A percentile compares a stretch with the other conserved stretches of the same genome.
Conservation (phyloP, 2,329 filamentous ascomycete species). For the Arthrobotrys megalospora region DNA sequence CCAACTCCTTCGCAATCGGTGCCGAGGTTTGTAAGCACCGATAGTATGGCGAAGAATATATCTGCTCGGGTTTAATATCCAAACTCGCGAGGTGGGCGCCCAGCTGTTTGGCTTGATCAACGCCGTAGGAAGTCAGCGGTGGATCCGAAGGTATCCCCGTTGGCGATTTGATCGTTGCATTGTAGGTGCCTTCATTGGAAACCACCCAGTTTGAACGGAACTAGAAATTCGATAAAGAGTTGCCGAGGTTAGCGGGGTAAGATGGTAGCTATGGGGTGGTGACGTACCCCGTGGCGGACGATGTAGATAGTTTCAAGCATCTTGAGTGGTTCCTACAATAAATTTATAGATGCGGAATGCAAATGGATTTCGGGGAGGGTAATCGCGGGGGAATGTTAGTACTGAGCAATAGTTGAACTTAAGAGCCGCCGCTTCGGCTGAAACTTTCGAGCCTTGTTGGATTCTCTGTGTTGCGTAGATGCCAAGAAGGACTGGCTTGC, state of each 20-base stretch:
- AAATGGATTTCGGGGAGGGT: background rate
- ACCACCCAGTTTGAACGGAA: slow-evolving; percentile 93
- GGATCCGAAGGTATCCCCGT: slow-evolving; percentile 92
- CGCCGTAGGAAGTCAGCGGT: slow-evolving; percentile 86
- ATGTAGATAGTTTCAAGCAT: slow-evolving; percentile 81
- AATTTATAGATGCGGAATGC: background rate
- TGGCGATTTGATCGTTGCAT: slow-evolving; percentile 80
- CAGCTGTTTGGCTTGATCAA: slow-evolving; percentile 85
- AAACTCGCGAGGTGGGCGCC: slow-evolving; percentile 73
- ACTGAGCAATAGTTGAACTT: slow-evolving; percentile 2
- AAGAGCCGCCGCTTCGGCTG: slow-evolving; percentile 22
- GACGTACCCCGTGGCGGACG: slow-evolving; percentile 80
- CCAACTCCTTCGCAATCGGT: slow-evolving; percentile 75
- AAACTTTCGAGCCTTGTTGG: slow-evolving; percentile 23
- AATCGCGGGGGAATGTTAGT: background rate
- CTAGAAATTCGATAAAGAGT: slow-evolving; percentile 69
- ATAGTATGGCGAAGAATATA: slow-evolving; percentile 91
- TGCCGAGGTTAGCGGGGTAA: slow-evolving; percentile 35
- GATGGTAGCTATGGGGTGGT: slow-evolving; percentile 42
- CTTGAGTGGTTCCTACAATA: slow-evolving; percentile 69
- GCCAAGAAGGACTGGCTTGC: slow-evolving; percentile 1
- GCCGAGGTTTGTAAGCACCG: slow-evolving; percentile 87
- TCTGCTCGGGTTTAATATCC: slow-evolving; percentile 78
- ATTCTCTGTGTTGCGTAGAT: slow-evolving; percentile 31
- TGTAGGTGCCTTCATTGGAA: slow-evolving; percentile 85